A percentile compares a stretch with the other conserved stretches of the same genome.
phyloP scores from a whole-genome alignment of 441 rosid genomes.

The Pelargonium myrrhifolium region DNA sequence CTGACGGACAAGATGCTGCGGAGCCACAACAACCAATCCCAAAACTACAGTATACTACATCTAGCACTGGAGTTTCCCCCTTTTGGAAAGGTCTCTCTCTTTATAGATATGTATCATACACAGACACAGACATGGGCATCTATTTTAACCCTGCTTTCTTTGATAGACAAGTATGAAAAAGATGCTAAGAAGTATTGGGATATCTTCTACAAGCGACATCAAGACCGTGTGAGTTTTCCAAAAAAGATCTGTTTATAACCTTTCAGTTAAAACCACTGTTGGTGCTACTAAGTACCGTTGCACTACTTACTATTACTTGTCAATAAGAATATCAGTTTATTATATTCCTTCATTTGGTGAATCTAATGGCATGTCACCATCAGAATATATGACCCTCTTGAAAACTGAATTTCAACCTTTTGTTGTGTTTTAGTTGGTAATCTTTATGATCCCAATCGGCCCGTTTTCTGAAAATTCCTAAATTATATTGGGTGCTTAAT shows the following conservation, averaged over 20 bases:
- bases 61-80: conserved; percentile 47
- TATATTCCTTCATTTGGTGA: too few species aligned
- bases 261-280: background rate
- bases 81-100: conserved; percentile 70
- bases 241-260: background rate
- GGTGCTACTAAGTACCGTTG: background rate
- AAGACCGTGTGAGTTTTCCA: conserved; percentile 50
- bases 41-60: conserved; percentile 56
- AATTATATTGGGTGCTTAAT: too few species aligned
- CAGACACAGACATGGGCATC: background rate
- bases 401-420: too few species aligned
- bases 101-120: background rate
- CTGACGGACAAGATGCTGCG: conserved; percentile 18
- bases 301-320: too few species aligned
- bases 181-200: conserved; percentile 95
- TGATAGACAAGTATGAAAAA: conserved; percentile 70
- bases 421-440: too few species aligned
- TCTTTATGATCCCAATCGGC: too few species aligned
- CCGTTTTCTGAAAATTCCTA: background rate
- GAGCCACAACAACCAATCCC: conserved; percentile 27
- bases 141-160: background rate
- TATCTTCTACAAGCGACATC: conserved; percentile 73
- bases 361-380: too few species aligned
- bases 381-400: too few species aligned
- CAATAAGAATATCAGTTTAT: too few species aligned